Evolutionary conservation across 371 early-diverging fungal species (phyloP), one percentile per base, ranked within the genome.

Genomic region (Rhizopus stolonifer): DNA sequence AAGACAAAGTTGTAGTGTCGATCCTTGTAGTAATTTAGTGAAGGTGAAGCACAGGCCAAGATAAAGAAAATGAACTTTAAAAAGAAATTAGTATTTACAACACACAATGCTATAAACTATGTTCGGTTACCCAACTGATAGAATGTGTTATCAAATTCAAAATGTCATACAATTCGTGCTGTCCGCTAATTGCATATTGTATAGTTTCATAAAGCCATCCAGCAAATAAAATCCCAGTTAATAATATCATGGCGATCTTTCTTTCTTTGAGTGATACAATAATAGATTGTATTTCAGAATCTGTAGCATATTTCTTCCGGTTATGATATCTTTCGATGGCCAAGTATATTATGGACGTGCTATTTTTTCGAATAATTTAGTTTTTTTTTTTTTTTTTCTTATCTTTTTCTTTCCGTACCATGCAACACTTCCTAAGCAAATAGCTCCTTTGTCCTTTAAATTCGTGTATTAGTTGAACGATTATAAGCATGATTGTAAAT

Each of bases 21-120:
- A 1, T 58, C 40, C 18, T 46, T 57, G 36, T 62, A 62, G 3
- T 58, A 49, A 26, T 62, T 62, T n/a, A 18, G 5, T 17, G 13
- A 21, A 9, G 63, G 63, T 13, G 63, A 62, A n/a, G 50, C 34
- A 13, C 52, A 33, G 3, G 63, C 49, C 33, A 62, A 33, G 2
- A 58, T 29, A 1, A 62, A 22, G 3, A 53, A 17, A 14, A 21
- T 17, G 15, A 39, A 43, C 62, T 61, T 31, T 22, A n/a, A n/a
- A n/a, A n/a, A n/a, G n/a, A n/a, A n/a, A n/a, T n/a, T n/a, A n/a
- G n/a, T n/a, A 25, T 21, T 23, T 13, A 8, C 1, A 40, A 32
- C 8, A 24, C 36, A 19, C n/a, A 25, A 10, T 23, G 24, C 21
- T 14, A 13, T 31, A 13, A 11, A 18, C 17, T 4, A 15, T 21